Base-by-base conservation (phyloP, 1,284 basidiomycete species). In the Apiotrichum porosum region DNA sequence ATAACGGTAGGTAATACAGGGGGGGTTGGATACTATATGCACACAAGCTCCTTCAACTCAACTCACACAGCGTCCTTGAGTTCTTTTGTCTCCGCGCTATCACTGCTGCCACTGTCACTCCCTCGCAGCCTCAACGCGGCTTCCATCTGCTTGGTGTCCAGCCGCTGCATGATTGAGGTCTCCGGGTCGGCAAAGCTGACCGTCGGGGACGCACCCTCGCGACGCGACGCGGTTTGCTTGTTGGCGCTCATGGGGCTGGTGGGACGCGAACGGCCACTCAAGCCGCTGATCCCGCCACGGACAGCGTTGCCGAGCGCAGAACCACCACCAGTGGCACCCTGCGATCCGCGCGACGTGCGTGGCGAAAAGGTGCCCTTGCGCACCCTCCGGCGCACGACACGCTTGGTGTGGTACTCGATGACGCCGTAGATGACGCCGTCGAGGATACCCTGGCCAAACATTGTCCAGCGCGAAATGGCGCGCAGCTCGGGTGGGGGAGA, bases 401-500 rank as follows among this genome's bases (percentile, higher is more conserved):
- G 63, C 53, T 69, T 69, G 9, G 65, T 65, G 43, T 71, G 69
- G 63, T 67, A 72, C 59, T 75, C 73, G 43, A 75, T 67, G 9
- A 70, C 40, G 30, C 73, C 73, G 40, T 74, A 75, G 49, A 75
- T 75, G 42, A 73, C 13, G 4, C 67, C 70, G 46, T 75, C 68
- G 4, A 73, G 56, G 13, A 72, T 49, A 17, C 72, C 72, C 47
- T 75, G 73, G 4, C 69, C 57, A 37, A 75, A 69, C 40, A 75
- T 62, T 49, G 73, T 65, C 73, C 73, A 75, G 40, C 72, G 56
- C 6, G 71, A 70, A 15, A 75, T 46, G 8, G 72, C 73, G 23
- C 69, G 51, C 12, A 75, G 51, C 1, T 49, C 51, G 2, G 55
- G 51, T 0, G 72, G 69, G 3, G 70, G 64, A 13, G 50, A 31